Percentiles rank a stretch among this genome's conserved stretches.
Conservation (phyloP, 805 yeast genomes). For the Debaryomyces prosopidis region DNA sequence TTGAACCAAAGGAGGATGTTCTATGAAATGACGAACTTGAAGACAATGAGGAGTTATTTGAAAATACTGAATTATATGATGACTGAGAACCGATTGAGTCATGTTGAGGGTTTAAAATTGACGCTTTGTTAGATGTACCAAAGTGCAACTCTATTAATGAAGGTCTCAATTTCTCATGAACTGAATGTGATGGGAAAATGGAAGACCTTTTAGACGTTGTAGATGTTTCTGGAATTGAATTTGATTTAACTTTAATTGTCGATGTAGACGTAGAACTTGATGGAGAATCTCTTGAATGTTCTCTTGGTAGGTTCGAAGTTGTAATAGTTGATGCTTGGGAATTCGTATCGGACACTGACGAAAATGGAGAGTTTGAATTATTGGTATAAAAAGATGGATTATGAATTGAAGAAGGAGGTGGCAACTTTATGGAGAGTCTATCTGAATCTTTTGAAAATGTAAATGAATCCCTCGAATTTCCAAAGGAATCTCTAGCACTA, state of each 20-base stretch:
- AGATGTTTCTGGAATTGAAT: constrained; percentile 5
- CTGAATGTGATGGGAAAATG: constrained; percentile 15
- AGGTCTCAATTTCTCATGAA: constrained; percentile 34
- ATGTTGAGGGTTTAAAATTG: constrained; percentile 3
- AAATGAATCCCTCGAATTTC: constrained; percentile 1
- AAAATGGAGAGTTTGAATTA: constrained; percentile 5
- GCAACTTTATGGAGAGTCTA: constrained; percentile 14
- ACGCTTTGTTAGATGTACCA: constrained; percentile 7
- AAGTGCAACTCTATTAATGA: constrained; percentile 34
- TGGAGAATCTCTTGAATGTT: constrained; percentile 15
- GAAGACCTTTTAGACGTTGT: constrained; percentile 14
- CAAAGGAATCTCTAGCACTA: neutral
- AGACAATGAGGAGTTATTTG: constrained; percentile 36
- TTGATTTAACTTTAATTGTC: neutral
- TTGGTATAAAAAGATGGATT: constrained; percentile 7
- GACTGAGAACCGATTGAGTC: constrained; percentile 30
- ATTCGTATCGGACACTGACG: constrained; percentile 1
- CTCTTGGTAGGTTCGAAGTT: neutral
- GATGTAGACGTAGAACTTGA: neutral
- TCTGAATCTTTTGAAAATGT: constrained; percentile 4
- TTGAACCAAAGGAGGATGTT: constrained; percentile 29
- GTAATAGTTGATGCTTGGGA: neutral
- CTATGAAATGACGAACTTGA: constrained; percentile 28
- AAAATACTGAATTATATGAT: constrained; percentile 32
- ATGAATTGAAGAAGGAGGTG: constrained; percentile 21